Evolutionary conservation across 2,329 filamentous ascomycete species (phyloP).

Genomic region (Teratosphaeriaceae sp.): DNA sequence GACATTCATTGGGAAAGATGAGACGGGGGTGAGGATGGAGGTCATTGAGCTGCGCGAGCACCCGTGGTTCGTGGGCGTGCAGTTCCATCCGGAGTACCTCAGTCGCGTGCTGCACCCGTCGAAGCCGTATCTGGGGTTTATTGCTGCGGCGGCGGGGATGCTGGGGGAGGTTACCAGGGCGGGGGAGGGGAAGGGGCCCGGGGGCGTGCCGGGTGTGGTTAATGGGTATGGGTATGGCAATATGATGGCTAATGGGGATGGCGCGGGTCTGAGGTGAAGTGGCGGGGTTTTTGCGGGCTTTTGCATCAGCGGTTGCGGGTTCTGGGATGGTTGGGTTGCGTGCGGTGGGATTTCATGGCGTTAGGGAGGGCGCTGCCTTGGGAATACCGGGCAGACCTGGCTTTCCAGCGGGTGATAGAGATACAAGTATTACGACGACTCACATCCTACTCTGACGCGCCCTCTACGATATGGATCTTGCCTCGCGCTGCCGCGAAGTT

Average conservation of each 20-base stretch:
- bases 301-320: no score
- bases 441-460: no score
- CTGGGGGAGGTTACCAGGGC: constrained; percentile 42
- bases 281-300: no score
- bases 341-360: no score
- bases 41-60: constrained; percentile 76
- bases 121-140: constrained; percentile 74
- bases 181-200: neutral
- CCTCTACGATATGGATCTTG: no score
- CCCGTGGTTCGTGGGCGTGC: constrained; percentile 77
- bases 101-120: constrained; percentile 67
- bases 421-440: no score
- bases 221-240: constrained; percentile 4
- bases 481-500: no score
- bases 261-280: no score
- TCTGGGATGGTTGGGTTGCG: no score
- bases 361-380: no score
- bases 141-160: constrained; percentile 68
- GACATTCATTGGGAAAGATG: constrained; percentile 72
- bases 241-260: constrained; percentile 9
- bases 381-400: no score
- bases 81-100: constrained; percentile 85
- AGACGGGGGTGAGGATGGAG: constrained; percentile 73
- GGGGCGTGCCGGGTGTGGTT: neutral
- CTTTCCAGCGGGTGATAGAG: no score